These are phyloP conservation scores for Aspergillus diversus DNA, from an alignment of 495 filamentous ascomycete genomes.

Conservation along the genomic window DNA sequence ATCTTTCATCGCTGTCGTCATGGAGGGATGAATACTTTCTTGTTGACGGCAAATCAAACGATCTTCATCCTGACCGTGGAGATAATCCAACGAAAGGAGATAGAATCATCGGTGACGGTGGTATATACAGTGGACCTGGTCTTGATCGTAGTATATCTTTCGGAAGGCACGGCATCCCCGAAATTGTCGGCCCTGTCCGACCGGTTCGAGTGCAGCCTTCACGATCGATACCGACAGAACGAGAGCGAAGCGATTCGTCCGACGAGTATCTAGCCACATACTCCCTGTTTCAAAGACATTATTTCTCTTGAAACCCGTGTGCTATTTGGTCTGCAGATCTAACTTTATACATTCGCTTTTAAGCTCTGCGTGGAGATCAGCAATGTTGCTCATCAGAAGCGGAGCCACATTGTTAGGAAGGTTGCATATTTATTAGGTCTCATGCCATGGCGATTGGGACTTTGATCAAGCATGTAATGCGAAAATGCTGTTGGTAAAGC, in stretches of 20 bases:
- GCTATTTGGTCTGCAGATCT: neutral
- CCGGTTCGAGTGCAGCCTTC: conserved; percentile 9
- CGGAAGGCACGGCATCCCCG: conserved; percentile 27
- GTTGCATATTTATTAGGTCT: conserved; percentile 8
- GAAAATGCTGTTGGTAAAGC: neutral
- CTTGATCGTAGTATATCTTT: conserved; percentile 26
- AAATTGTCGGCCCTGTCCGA: conserved; percentile 24
- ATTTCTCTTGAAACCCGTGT: conserved; percentile 19
- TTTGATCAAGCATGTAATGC: conserved; percentile 1
- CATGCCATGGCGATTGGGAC: conserved; percentile 1
- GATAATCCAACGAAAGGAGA: conserved; percentile 32
- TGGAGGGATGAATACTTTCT: conserved; percentile 38
- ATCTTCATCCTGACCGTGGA: conserved; percentile 31
- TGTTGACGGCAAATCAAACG: conserved; percentile 37
- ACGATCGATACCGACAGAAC: conserved; percentile 16
- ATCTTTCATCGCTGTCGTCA: conserved; percentile 30
- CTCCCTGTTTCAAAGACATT: conserved; percentile 22
- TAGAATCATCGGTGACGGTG: conserved; percentile 24
- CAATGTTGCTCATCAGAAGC: neutral
- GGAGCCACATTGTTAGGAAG: conserved; percentile 1
- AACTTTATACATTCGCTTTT: conserved; percentile 18
- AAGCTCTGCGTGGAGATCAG: neutral
- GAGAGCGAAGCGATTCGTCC: conserved; percentile 25
- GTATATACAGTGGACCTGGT: conserved; percentile 27
- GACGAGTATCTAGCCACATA: conserved; percentile 28